phyloP scores from a whole-genome alignment of 148 eudicot species.

The Cornus suecica region DNA sequence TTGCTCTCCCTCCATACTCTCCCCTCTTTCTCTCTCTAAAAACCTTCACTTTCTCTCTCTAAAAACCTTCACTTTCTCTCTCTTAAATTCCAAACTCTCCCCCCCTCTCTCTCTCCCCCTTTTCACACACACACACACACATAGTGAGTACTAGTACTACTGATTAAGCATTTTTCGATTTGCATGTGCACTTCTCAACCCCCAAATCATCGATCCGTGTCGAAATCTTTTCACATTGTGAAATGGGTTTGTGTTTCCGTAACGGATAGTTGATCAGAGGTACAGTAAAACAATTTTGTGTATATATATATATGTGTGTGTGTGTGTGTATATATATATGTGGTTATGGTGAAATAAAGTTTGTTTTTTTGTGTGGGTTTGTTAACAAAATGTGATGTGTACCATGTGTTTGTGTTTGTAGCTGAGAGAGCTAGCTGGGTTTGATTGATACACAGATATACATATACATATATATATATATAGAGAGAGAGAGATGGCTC shows the following conservation, averaged over 20 bases:
- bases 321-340: too few relatives aligned
- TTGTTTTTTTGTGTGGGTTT: neutral
- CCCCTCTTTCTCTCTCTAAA: slow-evolving; percentile 11
- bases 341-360: too few relatives aligned
- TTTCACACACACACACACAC: too few relatives aligned
- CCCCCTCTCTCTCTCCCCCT: slow-evolving; percentile 1
- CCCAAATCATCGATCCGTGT: neutral
- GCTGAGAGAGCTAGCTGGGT: too few relatives aligned
- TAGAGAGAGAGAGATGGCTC: slow-evolving; percentile 44
- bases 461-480: too few relatives aligned
- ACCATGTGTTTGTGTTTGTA: neutral
- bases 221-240: too few relatives aligned
- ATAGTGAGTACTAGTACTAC: neutral
- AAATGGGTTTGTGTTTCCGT: too few relatives aligned
- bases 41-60: neutral
- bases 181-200: neutral
- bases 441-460: too few relatives aligned
- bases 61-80: too few relatives aligned
- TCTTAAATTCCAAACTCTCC: neutral
- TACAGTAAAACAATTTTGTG: too few relatives aligned
- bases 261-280: too few relatives aligned
- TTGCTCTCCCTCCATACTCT: slow-evolving; percentile 15
- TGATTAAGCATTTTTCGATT: neutral
- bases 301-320: too few relatives aligned
- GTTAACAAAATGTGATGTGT: neutral